phyloP scores from a whole-genome alignment of 2,329 filamentous ascomycete species.

The Talaromyces sp. region DNA sequence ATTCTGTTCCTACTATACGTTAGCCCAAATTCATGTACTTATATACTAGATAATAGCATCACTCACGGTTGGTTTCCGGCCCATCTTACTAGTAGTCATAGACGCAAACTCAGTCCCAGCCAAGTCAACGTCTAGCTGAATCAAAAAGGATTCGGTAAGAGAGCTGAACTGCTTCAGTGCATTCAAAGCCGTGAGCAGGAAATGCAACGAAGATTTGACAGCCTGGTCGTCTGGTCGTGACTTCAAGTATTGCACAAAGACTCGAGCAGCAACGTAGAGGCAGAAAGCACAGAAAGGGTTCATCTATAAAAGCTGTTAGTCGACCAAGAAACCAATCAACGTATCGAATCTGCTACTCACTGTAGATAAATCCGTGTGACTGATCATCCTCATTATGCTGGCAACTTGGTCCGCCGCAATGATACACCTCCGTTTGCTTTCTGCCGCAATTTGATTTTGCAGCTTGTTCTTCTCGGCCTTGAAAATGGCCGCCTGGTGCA shows the following conservation, averaged over 20 bases:
- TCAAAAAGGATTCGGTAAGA: conserved; percentile 88
- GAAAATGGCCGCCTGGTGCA: conserved; percentile 98
- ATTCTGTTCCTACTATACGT: not conserved
- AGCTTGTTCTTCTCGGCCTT: conserved; percentile 88
- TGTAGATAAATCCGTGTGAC: conserved; percentile 76
- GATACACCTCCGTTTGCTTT: conserved; percentile 90
- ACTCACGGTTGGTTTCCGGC: conserved; percentile 7
- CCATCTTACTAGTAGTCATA: conserved; percentile 13
- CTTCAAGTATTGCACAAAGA: conserved; percentile 96
- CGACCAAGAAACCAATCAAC: not conserved
- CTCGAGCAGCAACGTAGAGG: conserved; percentile 88
- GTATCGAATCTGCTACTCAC: conserved; percentile 56
- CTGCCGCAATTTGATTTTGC: conserved; percentile 69
- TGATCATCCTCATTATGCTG: conserved; percentile 91
- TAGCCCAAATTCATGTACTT: not conserved
- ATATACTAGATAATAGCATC: not conserved
- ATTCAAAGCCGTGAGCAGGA: conserved; percentile 85
- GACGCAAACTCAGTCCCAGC: conserved; percentile 49
- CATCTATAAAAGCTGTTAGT: conserved; percentile 56
- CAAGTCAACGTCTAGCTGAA: conserved; percentile 88
- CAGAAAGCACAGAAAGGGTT: conserved; percentile 95
- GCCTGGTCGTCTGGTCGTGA: conserved; percentile 78
- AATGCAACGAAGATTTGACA: conserved; percentile 77
- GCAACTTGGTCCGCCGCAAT: conserved; percentile 91
- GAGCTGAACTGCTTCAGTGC: conserved; percentile 84